phyloP scores from a whole-genome alignment of 495 filamentous ascomycete species.

The Tuber umbilicatum region DNA sequence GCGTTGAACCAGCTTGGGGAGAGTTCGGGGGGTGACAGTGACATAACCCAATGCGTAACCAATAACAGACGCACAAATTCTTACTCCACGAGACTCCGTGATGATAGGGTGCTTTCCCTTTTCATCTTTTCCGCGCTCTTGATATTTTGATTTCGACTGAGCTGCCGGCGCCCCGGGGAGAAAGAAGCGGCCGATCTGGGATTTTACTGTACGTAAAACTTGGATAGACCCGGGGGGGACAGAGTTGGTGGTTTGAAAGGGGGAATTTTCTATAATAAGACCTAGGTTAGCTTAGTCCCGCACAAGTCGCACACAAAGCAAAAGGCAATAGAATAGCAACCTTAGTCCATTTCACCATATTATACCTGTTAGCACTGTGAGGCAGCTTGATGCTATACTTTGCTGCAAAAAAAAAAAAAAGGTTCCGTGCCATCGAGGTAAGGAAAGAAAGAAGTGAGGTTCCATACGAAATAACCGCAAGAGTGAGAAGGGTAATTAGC shows the following conservation, averaged over 20 bases:
- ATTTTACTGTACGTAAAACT: background rate
- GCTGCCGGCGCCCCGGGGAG: background rate
- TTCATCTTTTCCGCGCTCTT: background rate
- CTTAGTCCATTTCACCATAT: background rate
- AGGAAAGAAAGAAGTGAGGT: background rate
- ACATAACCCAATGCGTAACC: background rate
- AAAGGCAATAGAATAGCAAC: background rate
- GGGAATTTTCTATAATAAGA: slow-evolving; percentile 1
- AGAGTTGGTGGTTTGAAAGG: background rate
- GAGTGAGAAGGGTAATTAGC: slow-evolving; percentile 19
- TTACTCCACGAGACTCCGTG: background rate
- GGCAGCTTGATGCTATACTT: background rate
- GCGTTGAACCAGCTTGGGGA: background rate
- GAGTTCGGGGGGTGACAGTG: background rate
- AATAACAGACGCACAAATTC: background rate
- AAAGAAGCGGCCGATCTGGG: background rate
- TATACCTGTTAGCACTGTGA: background rate
- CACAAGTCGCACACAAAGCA: background rate
- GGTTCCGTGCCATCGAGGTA: background rate
- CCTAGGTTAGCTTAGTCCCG: background rate
- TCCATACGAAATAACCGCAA: background rate
- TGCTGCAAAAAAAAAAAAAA: background rate
- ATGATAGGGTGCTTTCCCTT: background rate
- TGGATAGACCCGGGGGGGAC: background rate
- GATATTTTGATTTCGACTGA: background rate